Evolutionary conservation across 1,284 basidiomycete species (phyloP), one percentile per base, ranked within the genome.

Genomic region (Retiboletus fuscus): DNA sequence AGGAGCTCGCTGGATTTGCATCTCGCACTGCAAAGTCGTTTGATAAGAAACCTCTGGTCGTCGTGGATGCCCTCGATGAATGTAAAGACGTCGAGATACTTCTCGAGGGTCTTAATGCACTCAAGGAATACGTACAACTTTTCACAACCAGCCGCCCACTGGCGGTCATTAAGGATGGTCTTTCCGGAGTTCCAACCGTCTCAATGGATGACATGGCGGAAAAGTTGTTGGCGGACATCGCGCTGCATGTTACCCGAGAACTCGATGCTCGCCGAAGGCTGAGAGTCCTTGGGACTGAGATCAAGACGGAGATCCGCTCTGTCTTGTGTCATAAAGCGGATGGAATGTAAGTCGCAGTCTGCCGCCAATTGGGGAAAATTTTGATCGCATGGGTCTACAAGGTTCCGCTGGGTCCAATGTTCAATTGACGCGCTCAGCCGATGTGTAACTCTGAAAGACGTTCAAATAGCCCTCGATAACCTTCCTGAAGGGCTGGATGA

Each of bases 41-140:
- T 26, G 10, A 1, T n/a, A 18, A 4, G n/a, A 24, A 51, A n/a
- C 49, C 49, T 51, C 49, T 51, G 49, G n/a, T 51, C 3, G 49
- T 51, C 49, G n/a, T 51, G 12, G 49, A 51, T n/a, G 49, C 49
- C 12, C 49, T 51, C 2, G 68, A 69, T 6, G 68, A 69, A 41
- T 69, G 68, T 30, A 49, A 43, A 30, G 55, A 69, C 10, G 3
- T 51, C n/a, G 24, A 51, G n/a, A 24, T 1, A 5, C 49, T 51
- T 11, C 49, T 51, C 49, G 49, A 51, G 8, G 49, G 24, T 24
- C 49, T 51, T 11, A n/a, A n/a, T n/a, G 22, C n/a, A 51, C 12
- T 51, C 3, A 11, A 51, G n/a, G 49, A 11, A 26, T 13, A 11
- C 11, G 11, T 51, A 26, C 49, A 22, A 51, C 22, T 51, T 13